Evolutionary conservation across 2,329 filamentous ascomycete genomes (phyloP), one percentile per base, ranked within the genome.

Genomic region (Microdochium nivale): DNA sequence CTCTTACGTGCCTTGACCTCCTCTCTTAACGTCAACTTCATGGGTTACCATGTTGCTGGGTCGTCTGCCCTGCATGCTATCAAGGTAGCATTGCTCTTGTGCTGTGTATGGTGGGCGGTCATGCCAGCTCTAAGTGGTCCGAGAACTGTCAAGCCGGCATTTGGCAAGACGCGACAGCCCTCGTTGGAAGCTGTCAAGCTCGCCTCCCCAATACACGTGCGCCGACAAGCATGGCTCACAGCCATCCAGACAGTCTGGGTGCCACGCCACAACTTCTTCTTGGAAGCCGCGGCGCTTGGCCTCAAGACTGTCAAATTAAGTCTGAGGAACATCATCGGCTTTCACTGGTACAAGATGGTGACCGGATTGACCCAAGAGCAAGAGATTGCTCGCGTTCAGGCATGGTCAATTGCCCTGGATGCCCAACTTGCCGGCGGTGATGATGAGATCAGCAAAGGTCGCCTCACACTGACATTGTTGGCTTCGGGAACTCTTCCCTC

Each of bases 191-290:
- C 82, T 5, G 87, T 87, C 2, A 90, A 88, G 2, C 74, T 90
- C 52, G 83, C 88, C 2, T 91, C 90, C 0, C 86, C 91, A 0
- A 90, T 95, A 52, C 83, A 94, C 59, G 87, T 95, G 47, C 86
- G 90, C 49, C 84, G 87, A 54, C 88, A 90, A 65, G 91, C 91
- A 30, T 96, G 92, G 91, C 83, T 95, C 52, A 96, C 91, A 2
- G 88, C 91, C 8, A 86, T 96, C 53, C 91, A 96, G 69, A 92
- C 87, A 3, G 88, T 96, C 24, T 95, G 90, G 81, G 88, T 96
- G 14, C 92, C 92, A 11, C 82, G 86, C 21, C 89, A 95, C 66
- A 88, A 86, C 58, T 91, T 95, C 65, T 78, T 92, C 58, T 81
- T 95, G 2, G 92, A 96, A 67, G 86, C 88, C 51, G 83, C 88